Conservation (phyloP, 371 early-diverging fungal genomes). For the Mucor indicus region DNA sequence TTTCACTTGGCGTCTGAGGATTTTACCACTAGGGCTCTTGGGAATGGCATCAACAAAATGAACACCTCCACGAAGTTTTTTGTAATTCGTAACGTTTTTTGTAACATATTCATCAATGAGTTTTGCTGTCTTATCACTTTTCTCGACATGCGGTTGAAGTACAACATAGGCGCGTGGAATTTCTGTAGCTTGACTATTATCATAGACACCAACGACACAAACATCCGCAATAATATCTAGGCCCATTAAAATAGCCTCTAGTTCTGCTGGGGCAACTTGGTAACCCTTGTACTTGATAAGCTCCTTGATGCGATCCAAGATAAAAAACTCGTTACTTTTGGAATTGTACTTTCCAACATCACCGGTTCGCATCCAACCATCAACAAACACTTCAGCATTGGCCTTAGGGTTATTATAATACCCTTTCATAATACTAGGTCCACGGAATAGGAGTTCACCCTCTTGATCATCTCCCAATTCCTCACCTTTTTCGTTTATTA, state of each 20-base stretch:
- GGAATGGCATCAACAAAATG: constrained; percentile 69
- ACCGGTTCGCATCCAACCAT: constrained; percentile 83
- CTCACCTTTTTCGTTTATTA: constrained; percentile 59
- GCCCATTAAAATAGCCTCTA: constrained; percentile 73
- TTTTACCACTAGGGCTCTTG: constrained; percentile 80
- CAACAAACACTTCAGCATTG: constrained; percentile 65
- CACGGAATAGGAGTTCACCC: constrained; percentile 66
- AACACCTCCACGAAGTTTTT: constrained; percentile 81
- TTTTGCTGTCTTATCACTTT: constrained; percentile 21
- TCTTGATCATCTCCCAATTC: constrained; percentile 52
- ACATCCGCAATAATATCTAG: constrained; percentile 70
- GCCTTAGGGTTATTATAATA: constrained; percentile 70
- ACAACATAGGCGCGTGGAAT: constrained; percentile 78
- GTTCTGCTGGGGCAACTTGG: constrained; percentile 56
- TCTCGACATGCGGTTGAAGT: constrained; percentile 29
- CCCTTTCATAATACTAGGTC: constrained; percentile 77
- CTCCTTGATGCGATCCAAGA: constrained; percentile 74
- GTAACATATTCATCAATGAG: constrained; percentile 49
- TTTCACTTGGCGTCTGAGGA: constrained; percentile 58
- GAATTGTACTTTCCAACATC: constrained; percentile 71
- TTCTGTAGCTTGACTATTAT: constrained; percentile 62
- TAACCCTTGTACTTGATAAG: constrained; percentile 78
- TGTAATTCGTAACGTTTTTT: constrained; percentile 66
- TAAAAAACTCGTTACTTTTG: constrained; percentile 45
- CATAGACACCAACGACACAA: constrained; percentile 68